phyloP scores from a whole-genome alignment of 2,329 filamentous ascomycete genomes.

The Pseudogymnoascus sp. region DNA sequence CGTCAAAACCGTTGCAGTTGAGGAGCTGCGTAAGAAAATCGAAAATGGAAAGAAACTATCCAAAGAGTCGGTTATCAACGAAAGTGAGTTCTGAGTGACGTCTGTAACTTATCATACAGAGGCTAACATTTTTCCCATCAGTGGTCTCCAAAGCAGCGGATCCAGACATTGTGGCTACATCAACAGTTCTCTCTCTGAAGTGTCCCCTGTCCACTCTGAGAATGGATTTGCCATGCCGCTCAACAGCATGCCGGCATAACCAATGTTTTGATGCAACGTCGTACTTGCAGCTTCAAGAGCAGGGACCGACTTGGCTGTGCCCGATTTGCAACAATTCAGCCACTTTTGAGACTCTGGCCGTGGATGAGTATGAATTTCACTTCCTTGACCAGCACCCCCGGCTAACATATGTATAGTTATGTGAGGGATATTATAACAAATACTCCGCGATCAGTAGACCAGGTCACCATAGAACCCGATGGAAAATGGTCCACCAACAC shows the following conservation, averaged over 20 bases:
- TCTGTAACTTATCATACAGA: neutral
- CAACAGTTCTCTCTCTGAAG: constrained; percentile 81
- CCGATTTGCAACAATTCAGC: constrained; percentile 83
- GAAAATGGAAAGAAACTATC: constrained; percentile 62
- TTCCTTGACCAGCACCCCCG: neutral
- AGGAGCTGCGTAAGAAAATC: constrained; percentile 61
- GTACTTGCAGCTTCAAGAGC: constrained; percentile 88
- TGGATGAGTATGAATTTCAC: constrained; percentile 63
- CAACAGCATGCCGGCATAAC: constrained; percentile 72
- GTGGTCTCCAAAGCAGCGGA: constrained; percentile 77
- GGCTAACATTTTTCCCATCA: constrained; percentile 31
- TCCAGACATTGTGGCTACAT: constrained; percentile 80
- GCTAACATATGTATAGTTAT: constrained; percentile 46
- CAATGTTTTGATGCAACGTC: constrained; percentile 92
- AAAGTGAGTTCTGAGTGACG: constrained; percentile 50
- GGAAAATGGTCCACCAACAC: constrained; percentile 58
- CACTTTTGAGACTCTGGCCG: constrained; percentile 70
- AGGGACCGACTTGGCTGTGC: constrained; percentile 94
- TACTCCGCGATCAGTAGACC: constrained; percentile 63
- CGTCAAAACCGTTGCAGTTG: constrained; percentile 63
- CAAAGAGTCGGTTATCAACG: constrained; percentile 70
- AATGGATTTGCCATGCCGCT: constrained; percentile 71
- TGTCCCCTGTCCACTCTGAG: constrained; percentile 84
- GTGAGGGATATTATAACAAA: constrained; percentile 76
- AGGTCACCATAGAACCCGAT: constrained; percentile 83